Evolutionary conservation across 768 basidiomycete genomes (phyloP).

Genomic region (Rhodotorula toruloides): DNA sequence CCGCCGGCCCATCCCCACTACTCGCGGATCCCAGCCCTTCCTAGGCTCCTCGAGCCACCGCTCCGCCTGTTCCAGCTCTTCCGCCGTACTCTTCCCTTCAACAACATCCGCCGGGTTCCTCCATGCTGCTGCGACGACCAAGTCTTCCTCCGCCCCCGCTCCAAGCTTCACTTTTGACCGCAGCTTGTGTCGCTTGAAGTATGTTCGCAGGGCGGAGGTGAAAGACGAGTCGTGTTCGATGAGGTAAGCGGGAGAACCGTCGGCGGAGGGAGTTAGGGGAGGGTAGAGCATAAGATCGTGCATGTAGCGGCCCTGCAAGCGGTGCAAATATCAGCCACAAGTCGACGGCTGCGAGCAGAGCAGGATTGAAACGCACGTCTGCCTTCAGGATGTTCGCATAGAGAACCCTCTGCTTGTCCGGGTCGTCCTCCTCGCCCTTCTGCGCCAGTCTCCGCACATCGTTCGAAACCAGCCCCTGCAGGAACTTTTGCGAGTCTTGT

Average conservation of each 20-base stretch:
- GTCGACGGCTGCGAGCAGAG: neutral
- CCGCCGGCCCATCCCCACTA: constrained; percentile 25
- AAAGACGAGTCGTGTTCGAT: constrained; percentile 36
- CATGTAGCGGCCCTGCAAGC: constrained; percentile 70
- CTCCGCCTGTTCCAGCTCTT: constrained; percentile 38
- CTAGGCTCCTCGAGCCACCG: constrained; percentile 12
- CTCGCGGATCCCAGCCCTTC: constrained; percentile 15
- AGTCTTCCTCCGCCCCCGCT: constrained; percentile 68
- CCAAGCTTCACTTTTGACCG: constrained; percentile 77
- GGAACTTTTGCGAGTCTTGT: constrained; percentile 37
- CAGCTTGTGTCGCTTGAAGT: constrained; percentile 77
- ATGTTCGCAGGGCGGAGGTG: constrained; percentile 56
- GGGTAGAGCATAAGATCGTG: constrained; percentile 84
- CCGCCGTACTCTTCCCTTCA: constrained; percentile 40
- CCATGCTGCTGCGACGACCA: constrained; percentile 79
- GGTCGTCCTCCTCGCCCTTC: neutral
- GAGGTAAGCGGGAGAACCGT: constrained; percentile 32
- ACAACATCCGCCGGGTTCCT: constrained; percentile 8
- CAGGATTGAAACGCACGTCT: constrained; percentile 19
- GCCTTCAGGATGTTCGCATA: constrained; percentile 39
- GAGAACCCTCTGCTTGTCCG: constrained; percentile 15
- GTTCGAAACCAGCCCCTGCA: constrained; percentile 43
- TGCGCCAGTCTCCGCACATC: constrained; percentile 23
- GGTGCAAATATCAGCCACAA: neutral
- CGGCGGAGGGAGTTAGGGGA: constrained; percentile 54